Percentiles rank a stretch among this genome's conserved stretches.
Conservation (phyloP, 495 filamentous ascomycete species). For the Haplographium delicatum region DNA sequence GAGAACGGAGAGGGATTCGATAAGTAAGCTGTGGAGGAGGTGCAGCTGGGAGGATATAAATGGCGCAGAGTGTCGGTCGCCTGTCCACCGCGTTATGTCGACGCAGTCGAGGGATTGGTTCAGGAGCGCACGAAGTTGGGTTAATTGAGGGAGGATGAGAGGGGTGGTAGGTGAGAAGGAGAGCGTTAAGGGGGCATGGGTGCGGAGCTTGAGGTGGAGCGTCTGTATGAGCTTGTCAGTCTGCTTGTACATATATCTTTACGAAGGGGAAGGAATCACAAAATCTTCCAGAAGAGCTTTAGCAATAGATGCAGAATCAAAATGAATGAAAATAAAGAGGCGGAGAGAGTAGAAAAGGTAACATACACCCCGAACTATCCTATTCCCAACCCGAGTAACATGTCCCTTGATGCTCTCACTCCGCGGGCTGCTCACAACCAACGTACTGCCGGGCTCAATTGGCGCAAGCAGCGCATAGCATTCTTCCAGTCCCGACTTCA, state of each 20-base stretch:
- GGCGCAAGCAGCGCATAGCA: slow-evolving; percentile 80
- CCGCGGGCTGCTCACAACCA: slow-evolving; percentile 81
- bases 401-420: slow-evolving; percentile 89
- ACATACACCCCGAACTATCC: slow-evolving; percentile 71
- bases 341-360: slow-evolving; percentile 2
- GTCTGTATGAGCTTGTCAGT: slow-evolving; percentile 27
- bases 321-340: background rate
- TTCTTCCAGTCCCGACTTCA: slow-evolving; percentile 84
- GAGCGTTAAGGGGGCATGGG: slow-evolving; percentile 44
- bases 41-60: slow-evolving; percentile 79
- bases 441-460: slow-evolving; percentile 73
- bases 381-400: slow-evolving; percentile 73
- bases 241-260: slow-evolving; percentile 6
- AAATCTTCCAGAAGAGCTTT: too few relatives aligned
- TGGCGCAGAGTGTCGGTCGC: slow-evolving; percentile 39
- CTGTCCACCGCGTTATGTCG: slow-evolving; percentile 65
- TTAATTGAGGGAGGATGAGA: slow-evolving; percentile 62
- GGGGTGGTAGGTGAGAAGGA: slow-evolving; percentile 47
- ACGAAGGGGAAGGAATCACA: background rate
- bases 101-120: slow-evolving; percentile 74
- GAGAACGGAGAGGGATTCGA: slow-evolving; percentile 58
- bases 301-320: slow-evolving; percentile 1
- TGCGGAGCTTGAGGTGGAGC: slow-evolving; percentile 44
- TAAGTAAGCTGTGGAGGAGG: slow-evolving; percentile 68
- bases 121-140: slow-evolving; percentile 66